Conservation (phyloP, 2,329 filamentous ascomycete genomes). For the Cytospora schulzeri region DNA sequence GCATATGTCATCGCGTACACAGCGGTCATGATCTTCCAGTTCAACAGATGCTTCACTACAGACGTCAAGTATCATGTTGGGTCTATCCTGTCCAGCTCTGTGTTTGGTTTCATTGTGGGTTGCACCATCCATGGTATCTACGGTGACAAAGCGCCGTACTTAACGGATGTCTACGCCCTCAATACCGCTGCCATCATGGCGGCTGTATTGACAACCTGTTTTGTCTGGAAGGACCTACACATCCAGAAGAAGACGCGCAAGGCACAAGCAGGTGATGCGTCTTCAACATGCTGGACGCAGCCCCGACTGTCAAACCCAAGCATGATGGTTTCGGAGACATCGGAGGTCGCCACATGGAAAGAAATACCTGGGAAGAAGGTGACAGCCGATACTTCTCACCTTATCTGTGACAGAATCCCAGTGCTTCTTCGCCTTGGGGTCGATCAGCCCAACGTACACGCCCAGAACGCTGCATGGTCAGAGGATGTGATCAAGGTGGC, state of each 20-base stretch:
- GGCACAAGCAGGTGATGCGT: neutral
- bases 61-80: constrained; percentile 38
- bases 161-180: constrained; percentile 38
- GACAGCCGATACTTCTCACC: constrained; percentile 25
- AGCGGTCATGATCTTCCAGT: constrained; percentile 42
- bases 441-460: constrained; percentile 29
- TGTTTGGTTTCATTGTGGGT: constrained; percentile 38
- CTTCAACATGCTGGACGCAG: constrained; percentile 17
- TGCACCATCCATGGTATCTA: constrained; percentile 37
- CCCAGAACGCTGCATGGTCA: constrained; percentile 30
- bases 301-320: constrained; percentile 26
- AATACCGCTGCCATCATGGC: constrained; percentile 37
- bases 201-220: constrained; percentile 37
- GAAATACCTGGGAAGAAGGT: constrained; percentile 26
- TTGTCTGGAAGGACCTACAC: constrained; percentile 35
- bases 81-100: constrained; percentile 38
- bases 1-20: constrained; percentile 41
- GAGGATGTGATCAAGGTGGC: constrained; percentile 30
- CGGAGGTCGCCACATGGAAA: constrained; percentile 26
- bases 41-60: constrained; percentile 44
- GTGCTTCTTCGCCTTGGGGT: constrained; percentile 32
- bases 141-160: constrained; percentile 34
- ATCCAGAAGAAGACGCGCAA: constrained; percentile 17
- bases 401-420: constrained; percentile 29
- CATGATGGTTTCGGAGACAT: constrained; percentile 26